phyloP scores from a whole-genome alignment of 805 yeast genomes.

The Candida coleopterorum region DNA sequence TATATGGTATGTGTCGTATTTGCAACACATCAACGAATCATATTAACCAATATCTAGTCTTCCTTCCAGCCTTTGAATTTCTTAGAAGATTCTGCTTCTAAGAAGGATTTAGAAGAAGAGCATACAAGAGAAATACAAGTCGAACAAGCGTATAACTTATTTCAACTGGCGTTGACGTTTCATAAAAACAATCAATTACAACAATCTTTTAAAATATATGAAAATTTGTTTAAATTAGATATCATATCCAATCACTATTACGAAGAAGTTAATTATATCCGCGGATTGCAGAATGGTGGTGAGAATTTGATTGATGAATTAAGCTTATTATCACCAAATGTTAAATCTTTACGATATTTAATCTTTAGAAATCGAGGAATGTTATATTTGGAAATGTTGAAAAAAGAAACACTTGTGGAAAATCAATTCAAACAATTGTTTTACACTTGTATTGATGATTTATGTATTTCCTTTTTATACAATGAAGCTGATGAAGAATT shows the following conservation, averaged over 20 bases:
- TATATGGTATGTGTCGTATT: too few species aligned
- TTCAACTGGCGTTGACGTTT: conserved; percentile 60
- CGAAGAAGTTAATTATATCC: conserved; percentile 33
- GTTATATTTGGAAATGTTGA: conserved; percentile 46
- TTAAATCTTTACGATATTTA: conserved; percentile 69
- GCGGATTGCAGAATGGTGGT: conserved; percentile 37
- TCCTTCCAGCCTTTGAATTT: conserved; percentile 77
- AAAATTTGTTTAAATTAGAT: conserved; percentile 60
- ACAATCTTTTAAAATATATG: conserved; percentile 53
- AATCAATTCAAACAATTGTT: conserved; percentile 24
- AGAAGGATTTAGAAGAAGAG: conserved; percentile 62
- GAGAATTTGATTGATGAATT: conserved; percentile 32
- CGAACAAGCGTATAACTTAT: conserved; percentile 77
- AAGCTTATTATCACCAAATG: conserved; percentile 56
- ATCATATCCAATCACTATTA: conserved; percentile 48
- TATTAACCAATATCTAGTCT: conserved; percentile 35
- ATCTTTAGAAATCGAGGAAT: conserved; percentile 80
- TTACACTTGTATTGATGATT: conserved; percentile 54
- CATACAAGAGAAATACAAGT: conserved; percentile 88
- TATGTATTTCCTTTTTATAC: conserved; percentile 59
- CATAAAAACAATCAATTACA: conserved; percentile 50
- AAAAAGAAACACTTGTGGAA: conserved; percentile 12
- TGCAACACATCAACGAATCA: too few species aligned
- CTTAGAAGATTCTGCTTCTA: conserved; percentile 60
- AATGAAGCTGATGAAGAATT: conserved; percentile 62